Conservation (phyloP, 345 rosid species). For the Boechera divaricarpa region DNA sequence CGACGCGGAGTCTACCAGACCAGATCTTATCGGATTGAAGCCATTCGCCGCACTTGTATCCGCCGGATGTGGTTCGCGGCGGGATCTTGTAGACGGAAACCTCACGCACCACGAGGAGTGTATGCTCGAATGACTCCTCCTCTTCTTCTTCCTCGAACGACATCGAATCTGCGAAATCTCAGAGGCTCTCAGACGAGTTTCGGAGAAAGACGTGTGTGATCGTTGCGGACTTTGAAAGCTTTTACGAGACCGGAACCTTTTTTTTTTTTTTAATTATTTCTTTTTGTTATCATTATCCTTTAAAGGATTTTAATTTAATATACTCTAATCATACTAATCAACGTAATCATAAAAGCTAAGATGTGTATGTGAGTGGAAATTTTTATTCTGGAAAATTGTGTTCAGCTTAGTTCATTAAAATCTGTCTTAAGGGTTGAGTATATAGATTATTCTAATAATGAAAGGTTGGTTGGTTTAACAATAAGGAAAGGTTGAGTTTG, state of each 20-base stretch:
- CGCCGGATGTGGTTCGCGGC: constrained; percentile 91
- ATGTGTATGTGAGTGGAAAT: constrained; percentile 7
- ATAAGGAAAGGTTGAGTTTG: too few species aligned
- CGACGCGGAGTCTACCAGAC: constrained; percentile 96
- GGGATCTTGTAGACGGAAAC: constrained; percentile 93
- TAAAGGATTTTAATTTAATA: neutral
- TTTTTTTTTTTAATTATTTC: neutral
- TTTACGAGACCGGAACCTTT: constrained; percentile 12
- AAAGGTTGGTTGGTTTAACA: neutral
- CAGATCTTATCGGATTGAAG: constrained; percentile 99
- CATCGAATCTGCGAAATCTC: constrained; percentile 49
- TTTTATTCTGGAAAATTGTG: neutral
- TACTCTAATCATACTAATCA: neutral
- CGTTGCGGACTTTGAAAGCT: constrained; percentile 39
- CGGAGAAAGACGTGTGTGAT: constrained; percentile 43
- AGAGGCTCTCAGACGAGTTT: neutral
- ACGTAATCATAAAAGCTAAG: constrained; percentile 10
- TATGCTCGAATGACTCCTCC: constrained; percentile 89
- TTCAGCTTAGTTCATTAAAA: neutral
- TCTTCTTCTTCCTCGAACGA: constrained; percentile 91
- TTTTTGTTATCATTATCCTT: constrained; percentile 18
- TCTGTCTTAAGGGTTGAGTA: too few species aligned
- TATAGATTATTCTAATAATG: too few species aligned
- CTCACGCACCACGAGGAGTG: constrained; percentile 94
- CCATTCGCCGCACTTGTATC: constrained; percentile 99